Percentiles rank a stretch among this genome's conserved stretches.
Conservation (phyloP, 208 protist genomes). For the Acanthamoeba triangularis region DNA sequence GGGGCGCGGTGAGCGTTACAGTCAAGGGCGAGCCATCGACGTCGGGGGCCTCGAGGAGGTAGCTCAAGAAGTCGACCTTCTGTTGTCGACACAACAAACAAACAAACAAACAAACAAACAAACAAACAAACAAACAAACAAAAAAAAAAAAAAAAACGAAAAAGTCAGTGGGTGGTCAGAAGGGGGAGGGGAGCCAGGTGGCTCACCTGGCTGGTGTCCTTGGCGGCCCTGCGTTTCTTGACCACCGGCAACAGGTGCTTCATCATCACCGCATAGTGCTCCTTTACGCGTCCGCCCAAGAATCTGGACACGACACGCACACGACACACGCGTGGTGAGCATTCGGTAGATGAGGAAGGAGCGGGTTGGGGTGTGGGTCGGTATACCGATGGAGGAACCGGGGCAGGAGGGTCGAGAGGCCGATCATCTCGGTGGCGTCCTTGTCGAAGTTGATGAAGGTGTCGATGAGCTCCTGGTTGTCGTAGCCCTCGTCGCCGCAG, state of each 20-base stretch:
- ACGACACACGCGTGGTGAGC: neutral
- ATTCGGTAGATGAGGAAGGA: neutral
- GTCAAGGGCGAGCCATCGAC: conserved; percentile 24
- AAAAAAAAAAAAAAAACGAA: neutral
- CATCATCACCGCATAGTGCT: conserved; percentile 56
- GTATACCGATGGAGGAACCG: neutral
- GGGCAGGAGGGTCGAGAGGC: neutral
- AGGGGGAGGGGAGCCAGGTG: neutral
- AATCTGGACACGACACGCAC: neutral
- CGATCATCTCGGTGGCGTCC: conserved; percentile 51
- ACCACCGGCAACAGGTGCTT: conserved; percentile 27
- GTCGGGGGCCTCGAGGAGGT: conserved; percentile 12
- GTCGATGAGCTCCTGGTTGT: conserved; percentile 44
- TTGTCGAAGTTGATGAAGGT: conserved; percentile 65
- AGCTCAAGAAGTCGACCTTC: conserved; percentile 25
- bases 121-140: neutral
- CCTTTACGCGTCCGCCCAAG: conserved; percentile 3
- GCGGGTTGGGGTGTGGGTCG: too few species aligned
- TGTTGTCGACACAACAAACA: too few species aligned
- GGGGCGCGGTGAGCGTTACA: neutral
- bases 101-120: too few species aligned
- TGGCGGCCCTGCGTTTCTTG: neutral
- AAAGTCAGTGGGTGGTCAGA: too few species aligned
- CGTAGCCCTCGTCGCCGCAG: conserved; percentile 33
- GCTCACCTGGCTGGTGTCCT: neutral